Conservation (phyloP, 164 flowering plant genomes). For the Stephania japonica region DNA sequence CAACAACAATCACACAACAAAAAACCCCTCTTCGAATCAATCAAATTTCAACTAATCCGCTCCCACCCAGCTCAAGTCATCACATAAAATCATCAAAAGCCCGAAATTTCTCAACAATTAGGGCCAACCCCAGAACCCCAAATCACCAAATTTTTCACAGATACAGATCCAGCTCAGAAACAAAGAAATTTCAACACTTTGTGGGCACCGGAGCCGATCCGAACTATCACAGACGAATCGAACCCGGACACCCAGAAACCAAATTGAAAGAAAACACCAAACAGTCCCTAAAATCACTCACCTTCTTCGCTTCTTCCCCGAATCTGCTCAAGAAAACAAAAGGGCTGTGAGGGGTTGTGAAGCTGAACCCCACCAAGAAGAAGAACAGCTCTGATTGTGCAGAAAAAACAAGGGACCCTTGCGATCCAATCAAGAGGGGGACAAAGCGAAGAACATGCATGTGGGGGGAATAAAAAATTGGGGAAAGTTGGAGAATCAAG, state of each 20-base stretch:
- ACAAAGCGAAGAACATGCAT: slow-evolving; percentile 50
- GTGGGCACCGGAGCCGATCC: slow-evolving; percentile 12
- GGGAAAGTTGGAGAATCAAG: slow-evolving; percentile 18
- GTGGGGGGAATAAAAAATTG: slow-evolving; percentile 22
- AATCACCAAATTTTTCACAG: background rate
- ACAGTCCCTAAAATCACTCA: slow-evolving; percentile 5
- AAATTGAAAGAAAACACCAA: slow-evolving; percentile 2
- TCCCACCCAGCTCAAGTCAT: background rate
- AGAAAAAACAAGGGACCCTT: slow-evolving; percentile 29
- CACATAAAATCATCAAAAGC: background rate
- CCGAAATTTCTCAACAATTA: background rate
- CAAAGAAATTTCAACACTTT: slow-evolving; percentile 3
- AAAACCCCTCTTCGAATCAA: background rate
- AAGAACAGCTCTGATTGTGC: no score
- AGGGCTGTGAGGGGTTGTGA: background rate
- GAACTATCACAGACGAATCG: background rate
- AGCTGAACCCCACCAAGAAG: no score
- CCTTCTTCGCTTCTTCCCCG: slow-evolving; percentile 3
- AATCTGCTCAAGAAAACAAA: background rate
- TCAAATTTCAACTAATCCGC: background rate
- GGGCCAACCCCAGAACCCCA: background rate
- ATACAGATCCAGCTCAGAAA: slow-evolving; percentile 2
- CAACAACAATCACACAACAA: slow-evolving; percentile 11
- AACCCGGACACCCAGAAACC: slow-evolving; percentile 16
- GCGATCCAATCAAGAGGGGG: slow-evolving; percentile 56